Evolutionary conservation across 768 basidiomycete species (phyloP), one percentile per base, ranked within the genome.

Genomic region (Psilocybe subaeruginosa): DNA sequence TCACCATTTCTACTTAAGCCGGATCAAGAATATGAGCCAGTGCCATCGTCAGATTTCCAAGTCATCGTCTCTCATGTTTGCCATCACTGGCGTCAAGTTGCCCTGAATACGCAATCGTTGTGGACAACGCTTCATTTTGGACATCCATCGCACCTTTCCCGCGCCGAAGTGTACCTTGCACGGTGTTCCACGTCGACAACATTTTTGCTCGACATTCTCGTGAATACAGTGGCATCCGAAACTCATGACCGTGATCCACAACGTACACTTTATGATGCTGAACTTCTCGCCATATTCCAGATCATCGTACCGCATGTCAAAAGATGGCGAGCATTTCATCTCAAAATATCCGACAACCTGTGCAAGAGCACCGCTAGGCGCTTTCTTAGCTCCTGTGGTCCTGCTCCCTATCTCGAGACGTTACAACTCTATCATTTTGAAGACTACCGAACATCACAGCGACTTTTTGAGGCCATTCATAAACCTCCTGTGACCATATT

Each of bases 391-490:
- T 75, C 73, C 9, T 86, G 85, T 64, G 83, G 82, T 1, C 75
- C 81, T 37, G 86, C 84, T 0, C 83, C 82, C n/a, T 70, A 73
- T 51, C 80, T 89, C 52, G 80, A 84, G 69, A 83, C 83, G 3
- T 79, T 88, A 33, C 84, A 86, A 72, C 76, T 89, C 3, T 89
- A 87, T 69, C 87, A 89, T 68, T 85, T 87, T 64, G 82, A 87
- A 67, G 79, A 86, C 67, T 89, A 81, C 68, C 68, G 75, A 19
- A 81, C 76, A 12, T 69, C 81, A 0, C 79, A 85, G 59, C 78
- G 82, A 49, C 78, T 89, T 9, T 82, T 79, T 65, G 69, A 80
- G 51, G 83, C 84, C 9, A 87, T 85, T n/a, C 80, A 84, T 64
- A 76, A 82, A 11, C 80, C 83, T 3, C 86, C 87, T 8, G 86